Evolutionary conservation across 495 filamentous ascomycete genomes (phyloP).

Genomic region (Entonaema liquescens): DNA sequence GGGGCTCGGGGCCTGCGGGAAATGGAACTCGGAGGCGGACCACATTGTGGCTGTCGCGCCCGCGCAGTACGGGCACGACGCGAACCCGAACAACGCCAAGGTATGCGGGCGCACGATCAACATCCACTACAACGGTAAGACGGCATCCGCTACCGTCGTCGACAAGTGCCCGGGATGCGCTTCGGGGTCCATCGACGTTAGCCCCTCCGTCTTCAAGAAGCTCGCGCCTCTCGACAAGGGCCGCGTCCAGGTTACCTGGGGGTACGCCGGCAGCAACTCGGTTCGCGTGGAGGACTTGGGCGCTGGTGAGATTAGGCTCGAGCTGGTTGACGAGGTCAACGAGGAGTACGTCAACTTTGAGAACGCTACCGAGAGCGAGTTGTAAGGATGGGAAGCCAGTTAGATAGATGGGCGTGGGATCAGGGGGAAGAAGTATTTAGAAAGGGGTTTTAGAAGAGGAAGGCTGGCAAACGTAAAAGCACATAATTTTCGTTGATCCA

Average conservation of each 20-base stretch:
- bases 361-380: neutral
- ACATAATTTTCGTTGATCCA: neutral
- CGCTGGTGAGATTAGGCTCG: conserved; percentile 7
- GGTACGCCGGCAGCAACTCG: conserved; percentile 1
- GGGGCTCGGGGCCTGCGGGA: conserved; percentile 58
- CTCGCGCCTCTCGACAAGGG: conserved; percentile 51
- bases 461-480: neutral
- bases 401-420: neutral
- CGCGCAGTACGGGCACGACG: conserved; percentile 53
- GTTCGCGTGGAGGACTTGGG: conserved; percentile 13
- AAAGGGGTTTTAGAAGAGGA: neutral
- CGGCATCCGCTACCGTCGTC: conserved; percentile 64
- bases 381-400: neutral
- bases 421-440: neutral
- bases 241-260: conserved; percentile 52
- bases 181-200: conserved; percentile 55
- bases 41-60: conserved; percentile 56
- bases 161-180: conserved; percentile 80
- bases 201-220: conserved; percentile 55
- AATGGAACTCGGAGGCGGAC: conserved; percentile 47
- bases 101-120: conserved; percentile 72
- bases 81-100: conserved; percentile 58
- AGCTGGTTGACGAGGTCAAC: conserved; percentile 9
- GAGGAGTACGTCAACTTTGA: conserved; percentile 16
- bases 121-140: conserved; percentile 65